Conservation (phyloP, 73 alveolate species). For the Stentor coeruleus region DNA sequence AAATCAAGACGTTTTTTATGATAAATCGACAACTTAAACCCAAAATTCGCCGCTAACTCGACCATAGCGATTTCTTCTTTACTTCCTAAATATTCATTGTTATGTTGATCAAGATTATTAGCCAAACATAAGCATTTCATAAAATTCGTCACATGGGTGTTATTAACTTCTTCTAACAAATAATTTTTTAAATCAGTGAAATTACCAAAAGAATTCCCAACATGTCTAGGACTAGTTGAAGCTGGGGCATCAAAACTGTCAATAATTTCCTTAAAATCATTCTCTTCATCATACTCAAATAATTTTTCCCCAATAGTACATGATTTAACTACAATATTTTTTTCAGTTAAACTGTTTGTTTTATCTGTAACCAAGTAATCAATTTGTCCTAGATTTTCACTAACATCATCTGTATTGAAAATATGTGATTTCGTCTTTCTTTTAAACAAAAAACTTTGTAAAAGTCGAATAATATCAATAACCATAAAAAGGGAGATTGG, state of each 20-base stretch:
- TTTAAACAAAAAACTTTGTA: slow-evolving; percentile 31
- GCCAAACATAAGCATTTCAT: slow-evolving; percentile 14
- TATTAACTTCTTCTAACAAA: neutral
- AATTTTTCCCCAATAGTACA: slow-evolving; percentile 17
- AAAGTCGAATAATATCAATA: slow-evolving; percentile 36
- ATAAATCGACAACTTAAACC: neutral
- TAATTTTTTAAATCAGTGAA: too few relatives aligned
- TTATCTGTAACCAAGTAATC: slow-evolving; percentile 32
- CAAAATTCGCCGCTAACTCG: neutral
- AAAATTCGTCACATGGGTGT: neutral
- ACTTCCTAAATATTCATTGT: neutral
- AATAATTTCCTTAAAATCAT: too few relatives aligned
- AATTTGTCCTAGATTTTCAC: slow-evolving; percentile 36
- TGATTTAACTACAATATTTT: neutral
- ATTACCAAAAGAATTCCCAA: neutral
- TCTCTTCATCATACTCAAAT: too few relatives aligned
- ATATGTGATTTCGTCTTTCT: neutral
- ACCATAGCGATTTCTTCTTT: slow-evolving; percentile 26
- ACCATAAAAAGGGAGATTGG: slow-evolving; percentile 45
- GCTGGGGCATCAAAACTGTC: neutral
- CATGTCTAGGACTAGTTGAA: neutral
- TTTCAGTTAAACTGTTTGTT: slow-evolving; percentile 35
- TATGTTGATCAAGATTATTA: neutral
- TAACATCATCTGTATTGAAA: slow-evolving; percentile 29
- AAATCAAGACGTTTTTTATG: neutral